phyloP scores from a whole-genome alignment of 352 stramenopile species.

The Phytopythium ostracodes region DNA sequence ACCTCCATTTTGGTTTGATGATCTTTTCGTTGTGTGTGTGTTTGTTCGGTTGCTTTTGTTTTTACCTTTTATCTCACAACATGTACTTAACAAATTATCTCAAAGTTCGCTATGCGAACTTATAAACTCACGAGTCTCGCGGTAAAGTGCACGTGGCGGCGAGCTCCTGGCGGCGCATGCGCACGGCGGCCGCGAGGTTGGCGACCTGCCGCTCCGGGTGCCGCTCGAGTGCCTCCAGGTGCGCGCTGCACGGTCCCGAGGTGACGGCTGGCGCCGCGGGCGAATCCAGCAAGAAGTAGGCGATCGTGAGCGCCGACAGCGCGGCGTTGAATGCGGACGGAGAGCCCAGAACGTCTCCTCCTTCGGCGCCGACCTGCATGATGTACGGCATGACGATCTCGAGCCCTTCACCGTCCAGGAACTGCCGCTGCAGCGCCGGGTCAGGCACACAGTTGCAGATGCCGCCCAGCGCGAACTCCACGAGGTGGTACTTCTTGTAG shows the following conservation, averaged over 20 bases:
- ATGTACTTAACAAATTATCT: too few relatives aligned
- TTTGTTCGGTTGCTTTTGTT: too few relatives aligned
- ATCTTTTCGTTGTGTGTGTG: too few relatives aligned
- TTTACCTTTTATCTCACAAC: too few relatives aligned
- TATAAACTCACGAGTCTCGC: neutral
- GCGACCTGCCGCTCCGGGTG: conserved; percentile 40
- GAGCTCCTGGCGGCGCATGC: conserved; percentile 40
- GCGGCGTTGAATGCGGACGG: conserved; percentile 33
- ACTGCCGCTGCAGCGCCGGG: conserved; percentile 44
- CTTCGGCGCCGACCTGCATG: conserved; percentile 9
- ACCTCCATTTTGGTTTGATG: too few relatives aligned
- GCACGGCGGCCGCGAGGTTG: conserved; percentile 44
- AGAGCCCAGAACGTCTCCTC: neutral
- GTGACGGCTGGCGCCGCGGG: conserved; percentile 37
- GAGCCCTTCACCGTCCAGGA: conserved; percentile 45
- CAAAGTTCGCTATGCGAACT: conserved; percentile 10
- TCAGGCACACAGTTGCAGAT: conserved; percentile 80
- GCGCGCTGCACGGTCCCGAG: conserved; percentile 19
- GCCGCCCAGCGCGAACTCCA: conserved; percentile 66
- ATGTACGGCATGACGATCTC: conserved; percentile 44
- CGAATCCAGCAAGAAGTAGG: conserved; percentile 71
- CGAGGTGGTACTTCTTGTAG: conserved; percentile 26
- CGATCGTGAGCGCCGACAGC: conserved; percentile 52
- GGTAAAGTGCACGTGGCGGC: neutral
- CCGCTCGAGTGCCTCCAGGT: conserved; percentile 26